A percentile compares a stretch with the other conserved stretches of the same genome.
Evolutionary conservation across 2,329 filamentous ascomycete species (phyloP).

Genomic region (Aspergillus awamori): DNA sequence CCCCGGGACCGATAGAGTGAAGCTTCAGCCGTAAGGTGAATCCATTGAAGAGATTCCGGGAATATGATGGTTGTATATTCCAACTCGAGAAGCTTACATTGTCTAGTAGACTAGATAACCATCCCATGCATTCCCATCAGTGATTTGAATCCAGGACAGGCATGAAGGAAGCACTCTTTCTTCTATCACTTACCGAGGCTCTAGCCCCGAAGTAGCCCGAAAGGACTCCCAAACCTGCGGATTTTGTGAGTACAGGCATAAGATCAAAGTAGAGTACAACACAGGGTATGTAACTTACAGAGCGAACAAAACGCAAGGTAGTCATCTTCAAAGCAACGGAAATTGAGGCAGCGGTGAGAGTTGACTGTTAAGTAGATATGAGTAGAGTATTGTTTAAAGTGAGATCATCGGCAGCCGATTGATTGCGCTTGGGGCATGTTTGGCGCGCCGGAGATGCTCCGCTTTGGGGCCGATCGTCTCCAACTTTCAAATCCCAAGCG

Average conservation of each 20-base stretch:
- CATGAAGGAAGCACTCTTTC: background rate
- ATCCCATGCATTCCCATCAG: constrained; percentile 4
- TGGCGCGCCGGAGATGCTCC: constrained; percentile 30
- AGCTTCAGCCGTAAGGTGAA: background rate
- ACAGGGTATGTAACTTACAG: constrained; percentile 50
- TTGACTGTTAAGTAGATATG: too few relatives aligned
- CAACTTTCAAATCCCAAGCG: background rate
- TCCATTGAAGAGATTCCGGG: background rate
- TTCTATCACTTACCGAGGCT: constrained; percentile 69
- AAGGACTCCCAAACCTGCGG: constrained; percentile 81
- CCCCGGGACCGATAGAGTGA: background rate
- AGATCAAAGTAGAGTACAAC: background rate
- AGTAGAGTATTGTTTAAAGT: background rate
- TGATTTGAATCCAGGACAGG: background rate
- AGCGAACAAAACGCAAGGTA: constrained; percentile 65
- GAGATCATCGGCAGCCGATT: constrained; percentile 28
- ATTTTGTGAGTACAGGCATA: constrained; percentile 22
- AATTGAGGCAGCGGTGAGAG: background rate
- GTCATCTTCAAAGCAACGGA: constrained; percentile 44
- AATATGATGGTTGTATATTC: background rate
- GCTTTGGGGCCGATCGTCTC: constrained; percentile 1
- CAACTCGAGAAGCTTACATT: constrained; percentile 37
- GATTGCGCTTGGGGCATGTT: constrained; percentile 35
- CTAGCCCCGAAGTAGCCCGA: constrained; percentile 79
- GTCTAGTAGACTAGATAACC: constrained; percentile 36